Evolutionary conservation across 495 filamentous ascomycete genomes (phyloP).

Genomic region (Talaromyces thailandensis): DNA sequence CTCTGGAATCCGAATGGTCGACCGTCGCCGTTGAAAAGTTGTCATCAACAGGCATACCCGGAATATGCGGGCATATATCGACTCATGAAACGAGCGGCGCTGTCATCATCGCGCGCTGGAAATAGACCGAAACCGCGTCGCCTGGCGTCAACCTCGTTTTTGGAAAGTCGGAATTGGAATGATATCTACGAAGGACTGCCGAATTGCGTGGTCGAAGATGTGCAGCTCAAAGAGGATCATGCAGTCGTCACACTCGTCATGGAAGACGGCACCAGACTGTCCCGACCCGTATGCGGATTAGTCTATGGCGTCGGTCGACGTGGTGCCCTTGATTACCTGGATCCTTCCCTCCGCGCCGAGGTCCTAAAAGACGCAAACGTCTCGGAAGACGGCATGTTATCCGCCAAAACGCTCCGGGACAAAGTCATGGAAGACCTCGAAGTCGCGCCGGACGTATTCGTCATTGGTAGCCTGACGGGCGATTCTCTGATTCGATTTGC

Average conservation of each 20-base stretch:
- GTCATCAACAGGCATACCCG: slow-evolving; percentile 57
- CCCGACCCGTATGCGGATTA: slow-evolving; percentile 37
- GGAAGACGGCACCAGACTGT: slow-evolving; percentile 34
- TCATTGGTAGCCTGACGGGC: slow-evolving; percentile 55
- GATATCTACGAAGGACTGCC: slow-evolving; percentile 48
- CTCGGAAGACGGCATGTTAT: slow-evolving; percentile 25
- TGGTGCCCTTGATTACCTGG: slow-evolving; percentile 48
- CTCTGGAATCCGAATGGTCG: slow-evolving; percentile 50
- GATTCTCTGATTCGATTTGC: slow-evolving; percentile 59
- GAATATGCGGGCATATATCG: slow-evolving; percentile 59
- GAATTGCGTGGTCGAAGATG: slow-evolving; percentile 42
- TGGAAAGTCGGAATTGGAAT: slow-evolving; percentile 40
- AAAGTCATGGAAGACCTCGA: slow-evolving; percentile 46
- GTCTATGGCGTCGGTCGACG: slow-evolving; percentile 56
- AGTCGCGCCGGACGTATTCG: slow-evolving; percentile 46
- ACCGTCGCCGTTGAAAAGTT: slow-evolving; percentile 51
- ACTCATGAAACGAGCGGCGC: slow-evolving; percentile 49
- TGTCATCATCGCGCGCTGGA: slow-evolving; percentile 13
- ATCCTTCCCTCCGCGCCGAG: slow-evolving; percentile 38
- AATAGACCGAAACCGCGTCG: slow-evolving; percentile 21
- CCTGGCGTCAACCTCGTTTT: slow-evolving; percentile 33
- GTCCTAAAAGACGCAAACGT: slow-evolving; percentile 24
- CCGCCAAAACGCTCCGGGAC: slow-evolving; percentile 46
- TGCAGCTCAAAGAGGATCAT: slow-evolving; percentile 24
- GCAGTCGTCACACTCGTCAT: slow-evolving; percentile 38